Conservation (phyloP, 345 rosid species). For the Brassica cretica region DNA sequence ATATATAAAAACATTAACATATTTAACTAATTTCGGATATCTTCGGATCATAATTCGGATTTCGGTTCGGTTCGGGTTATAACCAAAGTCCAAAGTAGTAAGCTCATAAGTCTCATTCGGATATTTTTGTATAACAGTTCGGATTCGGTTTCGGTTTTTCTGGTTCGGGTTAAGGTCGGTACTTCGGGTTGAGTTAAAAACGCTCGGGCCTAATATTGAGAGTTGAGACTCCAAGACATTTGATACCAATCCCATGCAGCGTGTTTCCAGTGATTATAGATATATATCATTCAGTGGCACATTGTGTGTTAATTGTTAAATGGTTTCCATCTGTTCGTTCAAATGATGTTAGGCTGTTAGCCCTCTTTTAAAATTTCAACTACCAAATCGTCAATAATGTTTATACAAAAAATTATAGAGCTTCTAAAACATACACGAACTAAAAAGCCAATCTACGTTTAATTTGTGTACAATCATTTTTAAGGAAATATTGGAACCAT, state of each 20-base stretch:
- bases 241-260: neutral
- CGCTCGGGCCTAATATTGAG: too few species aligned
- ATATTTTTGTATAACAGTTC: too few species aligned
- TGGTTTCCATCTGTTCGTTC: neutral
- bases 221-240: neutral
- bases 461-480: neutral
- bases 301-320: neutral
- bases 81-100: too few species aligned
- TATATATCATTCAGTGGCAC: neutral
- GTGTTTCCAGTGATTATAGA: neutral
- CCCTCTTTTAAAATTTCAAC: neutral
- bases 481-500: neutral
- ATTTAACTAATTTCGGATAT: too few species aligned
- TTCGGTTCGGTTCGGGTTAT: too few species aligned
- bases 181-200: too few species aligned
- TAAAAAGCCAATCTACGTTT: too few species aligned
- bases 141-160: too few species aligned
- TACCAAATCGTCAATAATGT: neutral
- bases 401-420: neutral
- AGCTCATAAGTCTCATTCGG: too few species aligned
- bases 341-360: neutral
- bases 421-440: neutral
- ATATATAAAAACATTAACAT: too few species aligned
- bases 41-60: too few species aligned
- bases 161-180: too few species aligned